Percentiles rank a stretch among this genome's conserved stretches.
Conservation (phyloP, 2,329 filamentous ascomycete genomes). For the Fusarium anthophilum region DNA sequence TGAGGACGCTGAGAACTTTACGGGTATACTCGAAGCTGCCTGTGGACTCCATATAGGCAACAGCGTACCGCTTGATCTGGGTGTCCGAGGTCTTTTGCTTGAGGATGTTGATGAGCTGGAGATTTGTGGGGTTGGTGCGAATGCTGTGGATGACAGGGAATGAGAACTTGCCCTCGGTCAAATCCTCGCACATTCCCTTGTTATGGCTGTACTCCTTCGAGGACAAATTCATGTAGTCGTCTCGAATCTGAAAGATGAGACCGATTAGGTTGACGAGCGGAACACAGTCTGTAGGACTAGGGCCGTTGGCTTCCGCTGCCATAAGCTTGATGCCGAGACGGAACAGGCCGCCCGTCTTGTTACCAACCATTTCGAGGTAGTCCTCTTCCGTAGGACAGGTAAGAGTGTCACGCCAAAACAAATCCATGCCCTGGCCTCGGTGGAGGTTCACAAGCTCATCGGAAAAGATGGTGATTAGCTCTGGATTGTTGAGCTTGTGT, state of each 20-base stretch:
- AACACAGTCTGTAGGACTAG: conserved; percentile 71
- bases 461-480: conserved; percentile 75
- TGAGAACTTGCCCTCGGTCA: conserved; percentile 97
- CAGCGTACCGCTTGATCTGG: conserved; percentile 90
- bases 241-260: conserved; percentile 88
- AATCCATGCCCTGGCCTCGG: conserved; percentile 88
- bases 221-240: conserved; percentile 92
- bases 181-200: conserved; percentile 93
- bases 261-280: conserved; percentile 87
- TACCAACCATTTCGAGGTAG: conserved; percentile 93
- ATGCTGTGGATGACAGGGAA: conserved; percentile 97
- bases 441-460: conserved; percentile 88
- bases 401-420: conserved; percentile 88
- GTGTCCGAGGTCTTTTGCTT: conserved; percentile 88
- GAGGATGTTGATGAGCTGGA: conserved; percentile 89
- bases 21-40: conserved; percentile 90
- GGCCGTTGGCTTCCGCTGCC: conserved; percentile 73
- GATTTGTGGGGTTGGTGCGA: conserved; percentile 75
- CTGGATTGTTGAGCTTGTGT: conserved; percentile 73
- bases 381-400: conserved; percentile 87
- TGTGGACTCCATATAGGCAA: conserved; percentile 88
- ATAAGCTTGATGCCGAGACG: conserved; percentile 86
- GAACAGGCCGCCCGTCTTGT: conserved; percentile 91
- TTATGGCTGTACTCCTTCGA: conserved; percentile 81
- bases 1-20: conserved; percentile 70